Base-by-base conservation (phyloP, 331 rosid genomes). In the Erythrophleum ivorense region DNA sequence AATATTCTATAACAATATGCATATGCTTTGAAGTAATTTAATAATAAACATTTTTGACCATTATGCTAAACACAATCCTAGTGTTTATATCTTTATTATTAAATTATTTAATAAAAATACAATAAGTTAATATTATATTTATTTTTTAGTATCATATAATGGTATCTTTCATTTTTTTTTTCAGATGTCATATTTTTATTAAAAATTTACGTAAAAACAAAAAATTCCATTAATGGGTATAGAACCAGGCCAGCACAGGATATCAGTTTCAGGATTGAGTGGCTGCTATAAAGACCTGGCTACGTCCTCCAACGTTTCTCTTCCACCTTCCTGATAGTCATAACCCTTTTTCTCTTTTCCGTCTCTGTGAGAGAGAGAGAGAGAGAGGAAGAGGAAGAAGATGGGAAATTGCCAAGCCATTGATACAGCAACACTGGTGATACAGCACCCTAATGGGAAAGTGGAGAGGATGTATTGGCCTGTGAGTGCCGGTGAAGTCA, bases 341-440 rank as follows among this genome's bases (percentile, higher is more conserved):
- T 41, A 41, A 4, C 4, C 46, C 46, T 41, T 41, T 41, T 6
- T 41, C 46, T 41, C 8, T 41, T 5, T 41, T 41, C 46, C 40
- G 5, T 36, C 5, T 36, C 40, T 2, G 40, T 2, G 29, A 31
- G 41, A 38, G 29, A 24, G 29, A 9, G 15, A 11, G 18, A 21
- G 31, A n/a, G 29, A 58, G 40, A 62, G 9, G 12, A 9, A 31
- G 68, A 29, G 67, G 10, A 7, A 31, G 41, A 38, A 11, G 16
- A 95, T 95, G 99, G 99, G 99, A 40, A 95, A 95, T 58, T 95
- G 99, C 15, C 99, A 95, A 85, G 99, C 98, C 59, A 85, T 88
- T 85, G 99, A 95, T 90, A 86, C 98, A 9, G 99, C 99, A 82
- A 91, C 94, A 2, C 82, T 95, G 29, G 94, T 89, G 55, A 88